Conservation (phyloP, 2,329 filamentous ascomycete species). For the Colletotrichum tofieldiae region DNA sequence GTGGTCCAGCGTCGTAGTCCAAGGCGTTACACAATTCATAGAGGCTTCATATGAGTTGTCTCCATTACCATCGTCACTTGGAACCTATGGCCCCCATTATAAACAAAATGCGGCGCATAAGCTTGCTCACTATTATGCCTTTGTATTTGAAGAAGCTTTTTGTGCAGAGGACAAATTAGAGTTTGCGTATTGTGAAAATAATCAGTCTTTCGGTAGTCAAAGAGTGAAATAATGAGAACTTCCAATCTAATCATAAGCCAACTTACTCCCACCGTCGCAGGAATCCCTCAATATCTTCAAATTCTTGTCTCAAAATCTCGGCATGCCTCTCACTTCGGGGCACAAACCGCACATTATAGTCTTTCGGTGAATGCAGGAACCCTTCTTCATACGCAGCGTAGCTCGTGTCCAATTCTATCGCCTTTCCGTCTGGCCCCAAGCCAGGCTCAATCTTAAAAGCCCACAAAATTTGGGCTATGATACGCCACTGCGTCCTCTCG, state of each 20-base stretch:
- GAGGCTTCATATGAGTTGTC: no score
- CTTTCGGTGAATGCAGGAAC: constrained; percentile 11
- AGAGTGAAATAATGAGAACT: neutral
- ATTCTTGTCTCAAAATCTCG: neutral
- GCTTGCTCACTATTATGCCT: no score
- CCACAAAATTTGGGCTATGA: constrained; percentile 61
- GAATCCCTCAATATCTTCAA: neutral
- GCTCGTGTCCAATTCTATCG: constrained; percentile 15
- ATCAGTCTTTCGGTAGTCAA: no score
- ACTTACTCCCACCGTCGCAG: constrained; percentile 21
- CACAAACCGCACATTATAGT: constrained; percentile 19
- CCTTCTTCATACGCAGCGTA: constrained; percentile 19
- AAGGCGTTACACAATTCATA: no score
- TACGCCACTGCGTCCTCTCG: constrained; percentile 60
- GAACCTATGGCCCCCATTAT: no score
- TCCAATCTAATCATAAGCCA: neutral
- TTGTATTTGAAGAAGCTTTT: no score
- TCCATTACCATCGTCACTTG: no score
- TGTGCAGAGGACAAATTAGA: no score
- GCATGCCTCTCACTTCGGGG: constrained; percentile 20
- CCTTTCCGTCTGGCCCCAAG: neutral
- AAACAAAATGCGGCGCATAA: no score
- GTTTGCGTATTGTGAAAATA: no score
- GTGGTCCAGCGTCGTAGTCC: no score
- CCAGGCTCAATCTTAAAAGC: constrained; percentile 53